Percentiles rank a stretch among this genome's conserved stretches.
Conservation (phyloP, 2,329 filamentous ascomycete species). For the Aschersonia sp. region DNA sequence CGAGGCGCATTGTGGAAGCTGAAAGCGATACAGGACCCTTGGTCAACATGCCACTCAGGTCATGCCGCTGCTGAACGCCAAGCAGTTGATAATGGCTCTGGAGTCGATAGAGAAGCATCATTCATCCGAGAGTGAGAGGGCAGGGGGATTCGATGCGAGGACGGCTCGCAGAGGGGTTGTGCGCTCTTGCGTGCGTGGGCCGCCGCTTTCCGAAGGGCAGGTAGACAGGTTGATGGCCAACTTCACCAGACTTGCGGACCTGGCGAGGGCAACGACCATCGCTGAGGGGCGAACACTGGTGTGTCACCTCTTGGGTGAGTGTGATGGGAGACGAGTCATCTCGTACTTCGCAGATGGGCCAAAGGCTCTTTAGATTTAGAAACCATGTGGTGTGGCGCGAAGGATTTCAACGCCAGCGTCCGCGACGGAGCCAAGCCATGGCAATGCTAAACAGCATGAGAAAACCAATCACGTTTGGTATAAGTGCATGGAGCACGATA, state of each 20-base stretch:
- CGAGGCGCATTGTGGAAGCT: background rate
- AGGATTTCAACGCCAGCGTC: too few species aligned
- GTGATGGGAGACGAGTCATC: background rate
- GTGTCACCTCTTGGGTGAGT: constrained; percentile 12
- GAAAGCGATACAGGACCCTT: constrained; percentile 14
- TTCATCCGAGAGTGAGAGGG: background rate
- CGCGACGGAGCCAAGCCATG: too few species aligned
- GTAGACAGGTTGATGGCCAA: background rate
- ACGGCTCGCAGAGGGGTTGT: background rate
- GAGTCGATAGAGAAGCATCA: constrained; percentile 19
- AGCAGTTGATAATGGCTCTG: constrained; percentile 22
- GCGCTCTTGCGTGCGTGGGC: constrained; percentile 12
- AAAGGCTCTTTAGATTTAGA: background rate
- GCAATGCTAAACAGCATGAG: too few species aligned
- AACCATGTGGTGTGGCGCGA: too few species aligned
- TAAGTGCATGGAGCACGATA: too few species aligned
- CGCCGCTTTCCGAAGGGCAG: constrained; percentile 11
- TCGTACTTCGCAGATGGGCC: background rate
- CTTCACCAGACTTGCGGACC: background rate
- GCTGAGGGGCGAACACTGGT: constrained; percentile 9
- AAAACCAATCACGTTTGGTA: too few species aligned
- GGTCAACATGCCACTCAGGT: constrained; percentile 20
- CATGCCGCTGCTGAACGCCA: constrained; percentile 24
- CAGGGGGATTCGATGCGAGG: background rate
- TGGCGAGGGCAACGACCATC: constrained; percentile 10